Evolutionary conservation across 495 filamentous ascomycete species (phyloP), one percentile per base, ranked within the genome.

Genomic region (Parmelia sp.): DNA sequence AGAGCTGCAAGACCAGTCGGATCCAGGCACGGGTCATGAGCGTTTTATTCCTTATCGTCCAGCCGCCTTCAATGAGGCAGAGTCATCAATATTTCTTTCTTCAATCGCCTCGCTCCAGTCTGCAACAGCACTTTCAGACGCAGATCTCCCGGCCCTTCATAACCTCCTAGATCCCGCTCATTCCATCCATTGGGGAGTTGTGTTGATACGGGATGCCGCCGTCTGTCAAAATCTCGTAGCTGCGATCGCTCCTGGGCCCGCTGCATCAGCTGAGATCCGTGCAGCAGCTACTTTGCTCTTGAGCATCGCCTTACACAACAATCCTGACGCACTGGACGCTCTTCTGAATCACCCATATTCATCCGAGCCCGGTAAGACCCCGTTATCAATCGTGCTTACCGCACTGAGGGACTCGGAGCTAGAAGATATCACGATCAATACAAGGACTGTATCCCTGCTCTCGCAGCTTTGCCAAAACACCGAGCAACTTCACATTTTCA

Each of bases 111-210:
- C 33, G 37, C 19, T 62, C 55, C 36, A 19, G 1, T 63, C 57
- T 4, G 21, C 36, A 21, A 37, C 55, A 25, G 1, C 19, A 0
- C 35, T 37, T 11, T 31, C 39, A 9, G 31, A 31, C 31, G 14
- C 36, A 27, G 36, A 29, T 23, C 44, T 60, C 39, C n/a, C 57
- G 2, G 45, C 57, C 39, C 76, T 89, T 17, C 72, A 79, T 27
- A 73, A 76, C 51, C 77, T 89, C 15, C 76, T 79, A 55, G 84
- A 87, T 11, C 73, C 88, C 36, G 77, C 81, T 8, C 85, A 89
- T 70, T 85, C 86, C 68, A 81, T 86, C 66, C 86, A 88, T 75
- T 89, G 86, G 75, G 87, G 87, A n/a, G 73, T 85, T 10, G 82
- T 84, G 66, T 78, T 89, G 55, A 73, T 81, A 25, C 76, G 81